phyloP scores from a whole-genome alignment of 2,329 filamentous ascomycete species.

The Nothomitra cinnamomea region DNA sequence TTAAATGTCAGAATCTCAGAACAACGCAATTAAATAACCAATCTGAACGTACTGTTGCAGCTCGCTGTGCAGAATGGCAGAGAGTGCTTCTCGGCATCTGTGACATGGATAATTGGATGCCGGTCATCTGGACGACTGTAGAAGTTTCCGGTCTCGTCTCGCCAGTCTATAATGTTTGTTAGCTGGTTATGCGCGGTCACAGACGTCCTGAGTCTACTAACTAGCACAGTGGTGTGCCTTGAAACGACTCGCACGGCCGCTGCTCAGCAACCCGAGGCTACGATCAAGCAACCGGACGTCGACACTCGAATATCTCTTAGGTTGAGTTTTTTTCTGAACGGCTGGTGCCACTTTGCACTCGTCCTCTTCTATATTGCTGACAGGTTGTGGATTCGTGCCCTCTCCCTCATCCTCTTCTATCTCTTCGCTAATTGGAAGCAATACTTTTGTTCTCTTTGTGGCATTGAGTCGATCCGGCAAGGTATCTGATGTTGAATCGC shows the following conservation, averaged over 20 bases:
- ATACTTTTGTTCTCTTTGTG: background rate
- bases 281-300: background rate
- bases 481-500: background rate
- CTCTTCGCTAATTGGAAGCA: background rate
- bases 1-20: constrained; percentile 8
- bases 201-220: constrained; percentile 10
- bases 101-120: constrained; percentile 28
- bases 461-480: background rate
- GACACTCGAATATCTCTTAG: background rate
- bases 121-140: constrained; percentile 38
- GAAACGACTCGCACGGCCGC: background rate
- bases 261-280: background rate
- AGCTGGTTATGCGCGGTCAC: constrained; percentile 7
- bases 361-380: background rate
- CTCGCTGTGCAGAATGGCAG: constrained; percentile 48
- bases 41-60: constrained; percentile 40
- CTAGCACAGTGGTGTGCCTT: constrained; percentile 12
- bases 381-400: too few relatives aligned
- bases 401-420: background rate
- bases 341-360: background rate
- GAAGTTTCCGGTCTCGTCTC: constrained; percentile 41
- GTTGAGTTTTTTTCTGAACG: background rate
- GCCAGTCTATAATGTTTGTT: constrained; percentile 29
- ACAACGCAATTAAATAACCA: constrained; percentile 6
- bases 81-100: constrained; percentile 5